phyloP scores from a whole-genome alignment of 2,329 filamentous ascomycete species.

The Colletotrichum coccodes region DNA sequence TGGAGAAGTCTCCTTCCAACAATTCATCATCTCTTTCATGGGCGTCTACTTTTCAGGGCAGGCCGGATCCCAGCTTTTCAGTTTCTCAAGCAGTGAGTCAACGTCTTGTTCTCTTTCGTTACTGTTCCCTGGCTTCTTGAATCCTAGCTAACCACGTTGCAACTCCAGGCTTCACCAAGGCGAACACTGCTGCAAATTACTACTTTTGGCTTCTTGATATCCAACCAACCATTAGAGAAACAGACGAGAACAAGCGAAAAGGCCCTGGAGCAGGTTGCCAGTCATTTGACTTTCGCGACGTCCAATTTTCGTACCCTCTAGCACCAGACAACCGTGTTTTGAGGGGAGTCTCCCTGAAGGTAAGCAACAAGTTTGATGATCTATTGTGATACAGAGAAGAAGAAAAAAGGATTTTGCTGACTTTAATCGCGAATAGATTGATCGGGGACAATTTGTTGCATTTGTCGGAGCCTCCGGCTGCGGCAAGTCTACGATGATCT shows the following conservation, averaged over 20 bases:
- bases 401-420: slow-evolving; percentile 18
- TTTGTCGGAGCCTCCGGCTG: slow-evolving; percentile 66
- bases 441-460: slow-evolving; percentile 45
- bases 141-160: not conserved
- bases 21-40: slow-evolving; percentile 43
- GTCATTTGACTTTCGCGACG: slow-evolving; percentile 40
- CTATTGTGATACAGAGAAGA: too few relatives aligned
- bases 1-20: slow-evolving; percentile 25
- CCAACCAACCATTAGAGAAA: slow-evolving; percentile 25
- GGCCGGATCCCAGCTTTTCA: slow-evolving; percentile 1
- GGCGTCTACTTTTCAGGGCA: slow-evolving; percentile 41
- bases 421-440: slow-evolving; percentile 45
- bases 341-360: slow-evolving; percentile 39
- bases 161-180: slow-evolving; percentile 49
- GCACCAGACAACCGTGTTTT: slow-evolving; percentile 41
- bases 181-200: slow-evolving; percentile 48
- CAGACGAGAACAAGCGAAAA: slow-evolving; percentile 37
- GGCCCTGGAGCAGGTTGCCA: slow-evolving; percentile 11
- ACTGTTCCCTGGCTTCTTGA: too few relatives aligned
- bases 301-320: slow-evolving; percentile 63
- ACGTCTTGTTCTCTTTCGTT: not conserved
- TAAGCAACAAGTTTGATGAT: too few relatives aligned
- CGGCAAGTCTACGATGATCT: slow-evolving; percentile 70
- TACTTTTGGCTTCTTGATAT: slow-evolving; percentile 45
- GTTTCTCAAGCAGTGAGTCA: slow-evolving; percentile 8